Percentiles rank a stretch among this genome's conserved stretches.
These are phyloP conservation scores for Geotrichum citri-aurantii DNA, from an alignment of 1,139 yeast species.

Conservation along the genomic window DNA sequence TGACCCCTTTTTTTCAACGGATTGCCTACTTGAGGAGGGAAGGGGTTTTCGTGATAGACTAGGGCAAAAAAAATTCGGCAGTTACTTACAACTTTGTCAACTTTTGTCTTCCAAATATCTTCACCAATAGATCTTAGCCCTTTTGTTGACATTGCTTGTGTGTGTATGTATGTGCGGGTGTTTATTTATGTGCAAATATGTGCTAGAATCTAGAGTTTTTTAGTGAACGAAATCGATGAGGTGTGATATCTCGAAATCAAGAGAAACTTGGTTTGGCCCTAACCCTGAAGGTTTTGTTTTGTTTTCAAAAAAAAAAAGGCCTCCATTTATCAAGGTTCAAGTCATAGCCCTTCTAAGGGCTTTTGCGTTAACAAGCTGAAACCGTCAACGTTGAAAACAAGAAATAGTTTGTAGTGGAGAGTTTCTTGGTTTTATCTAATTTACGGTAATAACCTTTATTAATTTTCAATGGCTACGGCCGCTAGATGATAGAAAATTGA, in stretches of 20 bases:
- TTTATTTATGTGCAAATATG: background rate
- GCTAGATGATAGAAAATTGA: too few relatives aligned
- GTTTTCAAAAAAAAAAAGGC: background rate
- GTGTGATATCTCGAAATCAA: background rate
- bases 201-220: background rate
- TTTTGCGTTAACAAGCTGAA: too few relatives aligned
- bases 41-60: background rate
- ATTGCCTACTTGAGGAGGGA: background rate
- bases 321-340: background rate
- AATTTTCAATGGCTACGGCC: too few relatives aligned
- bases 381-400: too few relatives aligned
- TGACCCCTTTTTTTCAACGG: too few relatives aligned
- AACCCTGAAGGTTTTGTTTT: background rate
- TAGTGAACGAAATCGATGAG: background rate
- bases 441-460: too few relatives aligned
- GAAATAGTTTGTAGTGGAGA: too few relatives aligned
- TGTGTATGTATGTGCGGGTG: background rate
- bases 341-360: background rate
- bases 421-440: too few relatives aligned
- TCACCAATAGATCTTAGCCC: constrained; percentile 61
- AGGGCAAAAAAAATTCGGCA: background rate
- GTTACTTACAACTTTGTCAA: constrained; percentile 70
- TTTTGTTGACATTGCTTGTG: constrained; percentile 43
- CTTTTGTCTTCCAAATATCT: constrained; percentile 85
- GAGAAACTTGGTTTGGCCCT: background rate